These are phyloP conservation scores for Trichoderma guizhouense DNA, from an alignment of 2,329 filamentous ascomycete species.

Conservation along the genomic window DNA sequence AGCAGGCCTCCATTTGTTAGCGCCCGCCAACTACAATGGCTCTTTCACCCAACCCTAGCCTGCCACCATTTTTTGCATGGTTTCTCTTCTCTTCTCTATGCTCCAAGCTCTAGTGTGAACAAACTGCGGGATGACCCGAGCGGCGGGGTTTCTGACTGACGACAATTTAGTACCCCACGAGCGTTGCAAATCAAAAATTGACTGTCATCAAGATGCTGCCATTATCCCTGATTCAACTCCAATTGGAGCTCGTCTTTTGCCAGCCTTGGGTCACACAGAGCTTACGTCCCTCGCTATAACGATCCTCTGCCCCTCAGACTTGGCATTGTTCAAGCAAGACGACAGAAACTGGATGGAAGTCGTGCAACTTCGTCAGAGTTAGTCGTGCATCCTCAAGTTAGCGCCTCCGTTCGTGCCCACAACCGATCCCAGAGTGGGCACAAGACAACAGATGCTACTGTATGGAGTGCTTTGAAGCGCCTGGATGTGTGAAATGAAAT, in stretches of 20 bases:
- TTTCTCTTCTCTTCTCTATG: neutral
- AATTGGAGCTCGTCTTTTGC: neutral
- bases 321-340: neutral
- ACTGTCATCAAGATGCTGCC: neutral
- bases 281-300: neutral
- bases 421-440: constrained; percentile 6
- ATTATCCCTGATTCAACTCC: neutral
- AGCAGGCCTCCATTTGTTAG: constrained; percentile 8
- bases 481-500: constrained; percentile 7
- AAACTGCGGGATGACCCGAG: constrained; percentile 15
- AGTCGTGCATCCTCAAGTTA: constrained; percentile 11
- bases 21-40: neutral
- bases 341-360: neutral
- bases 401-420: constrained; percentile 6
- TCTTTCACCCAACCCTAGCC: neutral
- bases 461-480: neutral
- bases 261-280: neutral
- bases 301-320: neutral
- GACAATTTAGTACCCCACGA: neutral
- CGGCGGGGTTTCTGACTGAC: neutral
- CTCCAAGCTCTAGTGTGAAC: neutral
- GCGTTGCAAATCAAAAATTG: neutral
- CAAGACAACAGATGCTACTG: constrained; percentile 4
- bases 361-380: constrained; percentile 1
- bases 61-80: neutral